phyloP scores from a whole-genome alignment of 192 early-diverging fungal genomes.

The Lobosporangium transversale region DNA sequence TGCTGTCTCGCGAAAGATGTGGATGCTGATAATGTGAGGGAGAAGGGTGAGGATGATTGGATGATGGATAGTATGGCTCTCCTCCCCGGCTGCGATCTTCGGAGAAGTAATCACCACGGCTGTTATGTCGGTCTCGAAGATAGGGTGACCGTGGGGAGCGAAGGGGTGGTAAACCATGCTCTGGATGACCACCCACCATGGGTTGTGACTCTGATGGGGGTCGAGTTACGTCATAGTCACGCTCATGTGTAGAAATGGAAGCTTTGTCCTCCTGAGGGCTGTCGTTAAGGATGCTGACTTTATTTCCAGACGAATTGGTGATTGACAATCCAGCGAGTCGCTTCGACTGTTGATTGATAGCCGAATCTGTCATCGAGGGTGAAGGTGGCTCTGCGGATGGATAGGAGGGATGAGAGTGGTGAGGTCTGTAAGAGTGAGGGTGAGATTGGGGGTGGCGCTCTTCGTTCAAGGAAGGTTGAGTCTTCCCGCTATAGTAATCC shows the following conservation, averaged over 20 bases:
- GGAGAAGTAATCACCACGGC: slow-evolving; percentile 10
- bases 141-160: slow-evolving; percentile 43
- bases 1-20: background rate
- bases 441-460: background rate
- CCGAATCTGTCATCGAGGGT: slow-evolving; percentile 26
- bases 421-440: background rate
- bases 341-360: slow-evolving; percentile 45
- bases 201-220: slow-evolving; percentile 1
- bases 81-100: slow-evolving; percentile 18
- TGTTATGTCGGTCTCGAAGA: slow-evolving; percentile 10
- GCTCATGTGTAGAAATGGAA: slow-evolving; percentile 11
- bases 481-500: slow-evolving; percentile 21
- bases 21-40: background rate
- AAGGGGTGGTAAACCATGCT: slow-evolving; percentile 25
- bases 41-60: slow-evolving; percentile 7
- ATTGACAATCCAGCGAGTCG: slow-evolving; percentile 50
- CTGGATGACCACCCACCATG: slow-evolving; percentile 4
- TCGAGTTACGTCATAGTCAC: background rate
- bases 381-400: background rate
- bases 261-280: slow-evolving; percentile 21
- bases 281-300: slow-evolving; percentile 50
- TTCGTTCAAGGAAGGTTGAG: background rate
- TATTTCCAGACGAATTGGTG: slow-evolving; percentile 49
- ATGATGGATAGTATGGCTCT: slow-evolving; percentile 26
- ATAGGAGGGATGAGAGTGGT: slow-evolving; percentile 1